Conservation (phyloP, 257 asterid genomes). For the Ballota nigra region DNA sequence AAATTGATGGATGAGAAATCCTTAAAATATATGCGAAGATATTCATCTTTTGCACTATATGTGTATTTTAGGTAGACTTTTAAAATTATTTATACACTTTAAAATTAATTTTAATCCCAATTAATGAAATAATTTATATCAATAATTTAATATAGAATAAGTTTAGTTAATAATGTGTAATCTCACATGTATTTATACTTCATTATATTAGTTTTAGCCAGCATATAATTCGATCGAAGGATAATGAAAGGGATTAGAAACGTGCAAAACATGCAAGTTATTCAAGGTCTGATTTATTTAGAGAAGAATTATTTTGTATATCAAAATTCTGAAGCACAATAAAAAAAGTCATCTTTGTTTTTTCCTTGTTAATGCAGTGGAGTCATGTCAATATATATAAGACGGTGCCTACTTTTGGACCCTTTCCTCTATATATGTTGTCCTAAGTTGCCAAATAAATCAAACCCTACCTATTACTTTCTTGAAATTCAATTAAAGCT, state of each 20-base stretch:
- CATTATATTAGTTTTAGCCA: too few species aligned
- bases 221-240: neutral
- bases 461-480: slow-evolving; percentile 24
- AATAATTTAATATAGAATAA: too few species aligned
- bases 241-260: neutral
- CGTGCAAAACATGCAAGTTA: neutral
- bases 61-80: neutral
- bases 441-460: slow-evolving; percentile 7
- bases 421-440: neutral
- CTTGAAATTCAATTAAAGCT: slow-evolving; percentile 16
- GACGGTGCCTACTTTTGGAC: slow-evolving; percentile 48
- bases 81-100: neutral
- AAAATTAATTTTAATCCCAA: neutral
- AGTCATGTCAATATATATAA: slow-evolving; percentile 26
- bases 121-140: too few species aligned
- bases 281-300: neutral
- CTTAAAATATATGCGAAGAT: neutral
- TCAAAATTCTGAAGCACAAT: neutral
- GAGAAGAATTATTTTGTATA: neutral
- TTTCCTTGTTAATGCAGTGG: neutral
- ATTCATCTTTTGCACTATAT: too few species aligned
- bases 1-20: neutral
- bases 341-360: slow-evolving; percentile 6
- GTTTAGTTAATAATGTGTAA: too few species aligned
- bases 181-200: neutral